Conservation (phyloP, 306 rosid genomes). For the Pyrus communis region DNA sequence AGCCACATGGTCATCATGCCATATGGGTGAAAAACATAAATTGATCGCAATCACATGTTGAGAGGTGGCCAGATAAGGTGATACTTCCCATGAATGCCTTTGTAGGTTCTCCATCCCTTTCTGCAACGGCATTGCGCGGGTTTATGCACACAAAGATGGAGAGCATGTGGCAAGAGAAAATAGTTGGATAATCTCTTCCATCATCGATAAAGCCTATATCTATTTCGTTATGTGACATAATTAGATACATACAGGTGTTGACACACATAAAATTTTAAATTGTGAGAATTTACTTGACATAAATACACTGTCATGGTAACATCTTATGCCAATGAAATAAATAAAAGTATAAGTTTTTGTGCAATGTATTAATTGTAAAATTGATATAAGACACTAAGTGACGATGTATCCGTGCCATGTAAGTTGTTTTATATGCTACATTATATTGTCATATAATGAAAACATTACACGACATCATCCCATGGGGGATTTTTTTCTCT, state of each 20-base stretch:
- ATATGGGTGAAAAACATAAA: slow-evolving; percentile 12
- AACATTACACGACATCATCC: slow-evolving; percentile 19
- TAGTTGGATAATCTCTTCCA: neutral
- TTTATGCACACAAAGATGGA: slow-evolving; percentile 22
- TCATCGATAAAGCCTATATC: neutral
- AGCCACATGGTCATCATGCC: slow-evolving; percentile 11
- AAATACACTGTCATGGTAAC: too few relatives aligned
- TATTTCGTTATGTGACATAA: neutral
- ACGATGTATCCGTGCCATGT: too few relatives aligned
- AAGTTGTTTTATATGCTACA: too few relatives aligned
- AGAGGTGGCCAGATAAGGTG: slow-evolving; percentile 38
- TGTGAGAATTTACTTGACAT: too few relatives aligned
- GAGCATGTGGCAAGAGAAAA: neutral
- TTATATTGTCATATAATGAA: neutral
- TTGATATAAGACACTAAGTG: too few relatives aligned
- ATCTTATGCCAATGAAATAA: too few relatives aligned
- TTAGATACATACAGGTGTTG: too few relatives aligned
- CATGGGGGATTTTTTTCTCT: neutral
- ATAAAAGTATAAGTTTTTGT: too few relatives aligned
- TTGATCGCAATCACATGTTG: slow-evolving; percentile 31
- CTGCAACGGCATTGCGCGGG: slow-evolving; percentile 15
- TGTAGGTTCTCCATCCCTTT: slow-evolving; percentile 42
- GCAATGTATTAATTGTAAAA: too few relatives aligned
- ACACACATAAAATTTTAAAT: too few relatives aligned
- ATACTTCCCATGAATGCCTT: slow-evolving; percentile 27